A percentile compares a stretch with the other conserved stretches of the same genome.
Evolutionary conservation across 805 yeast species (phyloP).

Genomic region (Starmerella asiatica): DNA sequence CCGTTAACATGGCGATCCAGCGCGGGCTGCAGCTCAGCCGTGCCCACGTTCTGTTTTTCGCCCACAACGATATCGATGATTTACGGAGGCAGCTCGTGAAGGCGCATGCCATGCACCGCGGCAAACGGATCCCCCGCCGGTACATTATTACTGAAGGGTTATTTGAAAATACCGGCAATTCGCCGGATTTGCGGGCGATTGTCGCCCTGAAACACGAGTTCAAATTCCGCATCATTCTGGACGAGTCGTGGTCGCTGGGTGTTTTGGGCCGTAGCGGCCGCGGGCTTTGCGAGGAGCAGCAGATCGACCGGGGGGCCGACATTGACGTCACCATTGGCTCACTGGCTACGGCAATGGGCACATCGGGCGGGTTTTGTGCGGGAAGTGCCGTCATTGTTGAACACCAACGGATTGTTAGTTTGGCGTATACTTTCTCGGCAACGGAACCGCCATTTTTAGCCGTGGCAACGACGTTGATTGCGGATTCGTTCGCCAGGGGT

Average conservation of each 20-base stretch:
- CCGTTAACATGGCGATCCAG: constrained; percentile 62
- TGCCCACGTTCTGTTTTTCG: constrained; percentile 62
- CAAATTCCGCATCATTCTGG: constrained; percentile 76
- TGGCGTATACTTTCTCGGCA: constrained; percentile 88
- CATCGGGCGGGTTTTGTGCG: constrained; percentile 88
- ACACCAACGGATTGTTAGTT: constrained; percentile 83
- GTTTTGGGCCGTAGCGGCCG: constrained; percentile 73
- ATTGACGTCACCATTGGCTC: constrained; percentile 82
- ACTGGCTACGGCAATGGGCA: constrained; percentile 63
- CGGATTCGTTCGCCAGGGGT: constrained; percentile 25
- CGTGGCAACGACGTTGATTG: constrained; percentile 20
- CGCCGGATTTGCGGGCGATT: constrained; percentile 53
- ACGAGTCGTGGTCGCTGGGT: constrained; percentile 79
- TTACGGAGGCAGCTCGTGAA: constrained; percentile 49
- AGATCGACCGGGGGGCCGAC: constrained; percentile 45
- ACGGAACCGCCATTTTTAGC: constrained; percentile 88
- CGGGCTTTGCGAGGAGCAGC: constrained; percentile 67
- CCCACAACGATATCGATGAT: constrained; percentile 80
- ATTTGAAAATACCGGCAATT: constrained; percentile 69
- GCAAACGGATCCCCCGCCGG: constrained; percentile 58
- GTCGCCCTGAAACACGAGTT: constrained; percentile 64
- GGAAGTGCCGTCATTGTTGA: constrained; percentile 73
- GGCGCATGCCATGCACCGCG: constrained; percentile 45
- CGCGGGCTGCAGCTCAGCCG: constrained; percentile 80
- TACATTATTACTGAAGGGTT: constrained; percentile 86